Evolutionary conservation across 2,329 filamentous ascomycete species (phyloP).

Genomic region (Chaetomiaceae sp.): DNA sequence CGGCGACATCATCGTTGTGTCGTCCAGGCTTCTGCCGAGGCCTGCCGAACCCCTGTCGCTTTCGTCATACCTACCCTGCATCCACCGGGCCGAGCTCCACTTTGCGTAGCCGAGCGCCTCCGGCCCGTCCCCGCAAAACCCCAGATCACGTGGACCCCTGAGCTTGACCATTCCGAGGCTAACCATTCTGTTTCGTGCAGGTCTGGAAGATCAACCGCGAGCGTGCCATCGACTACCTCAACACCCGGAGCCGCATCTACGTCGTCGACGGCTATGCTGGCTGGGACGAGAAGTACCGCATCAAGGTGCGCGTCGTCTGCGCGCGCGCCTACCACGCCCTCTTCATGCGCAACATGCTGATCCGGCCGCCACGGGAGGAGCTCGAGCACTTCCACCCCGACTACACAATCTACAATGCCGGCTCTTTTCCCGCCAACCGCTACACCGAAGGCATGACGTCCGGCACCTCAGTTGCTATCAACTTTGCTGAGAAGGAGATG

Average conservation of each 20-base stretch:
- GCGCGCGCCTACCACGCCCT: slow-evolving; percentile 98
- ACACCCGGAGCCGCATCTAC: slow-evolving; percentile 98
- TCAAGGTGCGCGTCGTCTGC: slow-evolving; percentile 95
- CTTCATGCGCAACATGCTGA: slow-evolving; percentile 99
- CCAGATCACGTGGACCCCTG: slow-evolving; percentile 22
- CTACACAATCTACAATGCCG: slow-evolving; percentile 99
- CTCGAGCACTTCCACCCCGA: slow-evolving; percentile 97
- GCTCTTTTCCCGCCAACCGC: slow-evolving; percentile 96
- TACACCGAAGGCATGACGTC: slow-evolving; percentile 99
- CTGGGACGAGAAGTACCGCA: slow-evolving; percentile 98
- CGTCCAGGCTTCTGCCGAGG: slow-evolving; percentile 9
- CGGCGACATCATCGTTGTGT: slow-evolving; percentile 20
- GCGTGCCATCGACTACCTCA: slow-evolving; percentile 97
- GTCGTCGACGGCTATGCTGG: slow-evolving; percentile 96
- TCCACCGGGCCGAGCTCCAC: slow-evolving; percentile 21
- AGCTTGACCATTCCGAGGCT: slow-evolving; percentile 23
- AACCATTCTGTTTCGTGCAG: slow-evolving; percentile 46
- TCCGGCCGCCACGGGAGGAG: slow-evolving; percentile 85
- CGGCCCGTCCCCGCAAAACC: background rate
- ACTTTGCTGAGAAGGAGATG: slow-evolving; percentile 99
- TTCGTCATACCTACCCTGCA: slow-evolving; percentile 25
- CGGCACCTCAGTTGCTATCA: slow-evolving; percentile 94
- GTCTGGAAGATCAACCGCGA: slow-evolving; percentile 99
- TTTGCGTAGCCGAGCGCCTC: slow-evolving; percentile 16
- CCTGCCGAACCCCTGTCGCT: slow-evolving; percentile 14